Conservation (phyloP, 179 eudicot species). For the Beta lomatogona region DNA sequence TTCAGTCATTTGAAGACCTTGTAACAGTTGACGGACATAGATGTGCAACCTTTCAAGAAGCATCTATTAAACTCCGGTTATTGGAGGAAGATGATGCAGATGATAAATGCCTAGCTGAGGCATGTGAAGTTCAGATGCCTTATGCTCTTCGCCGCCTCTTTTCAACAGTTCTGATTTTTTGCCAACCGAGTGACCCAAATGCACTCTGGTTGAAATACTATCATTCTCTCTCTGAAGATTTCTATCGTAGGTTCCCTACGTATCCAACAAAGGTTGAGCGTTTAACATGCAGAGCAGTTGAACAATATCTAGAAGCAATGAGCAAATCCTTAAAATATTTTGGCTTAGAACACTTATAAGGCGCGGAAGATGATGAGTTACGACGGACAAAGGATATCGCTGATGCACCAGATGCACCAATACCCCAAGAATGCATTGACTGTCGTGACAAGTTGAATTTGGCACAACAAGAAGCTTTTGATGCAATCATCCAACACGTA, state of each 20-base stretch:
- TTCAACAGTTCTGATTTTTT: background rate
- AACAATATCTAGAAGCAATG: constrained; percentile 4
- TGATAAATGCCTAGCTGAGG: background rate
- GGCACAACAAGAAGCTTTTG: background rate
- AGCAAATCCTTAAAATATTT: too few species aligned
- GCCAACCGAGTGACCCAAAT: background rate
- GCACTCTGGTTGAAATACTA: background rate
- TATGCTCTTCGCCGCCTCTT: background rate
- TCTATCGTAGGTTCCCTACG: background rate
- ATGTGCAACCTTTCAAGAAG: background rate
- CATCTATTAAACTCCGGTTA: background rate
- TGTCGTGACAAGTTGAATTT: background rate
- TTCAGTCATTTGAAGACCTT: background rate
- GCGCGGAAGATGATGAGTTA: too few species aligned
- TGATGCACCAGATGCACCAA: constrained; percentile 4
- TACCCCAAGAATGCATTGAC: background rate
- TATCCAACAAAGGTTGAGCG: background rate
- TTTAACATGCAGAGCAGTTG: background rate
- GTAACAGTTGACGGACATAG: background rate
- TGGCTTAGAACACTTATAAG: too few species aligned
- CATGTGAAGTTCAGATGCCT: background rate
- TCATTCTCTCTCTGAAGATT: background rate
- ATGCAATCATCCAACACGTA: background rate
- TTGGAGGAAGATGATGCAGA: background rate
- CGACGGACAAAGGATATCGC: background rate